These are phyloP conservation scores for Plantago major DNA, from an alignment of 257 asterid species.

Conservation along the genomic window DNA sequence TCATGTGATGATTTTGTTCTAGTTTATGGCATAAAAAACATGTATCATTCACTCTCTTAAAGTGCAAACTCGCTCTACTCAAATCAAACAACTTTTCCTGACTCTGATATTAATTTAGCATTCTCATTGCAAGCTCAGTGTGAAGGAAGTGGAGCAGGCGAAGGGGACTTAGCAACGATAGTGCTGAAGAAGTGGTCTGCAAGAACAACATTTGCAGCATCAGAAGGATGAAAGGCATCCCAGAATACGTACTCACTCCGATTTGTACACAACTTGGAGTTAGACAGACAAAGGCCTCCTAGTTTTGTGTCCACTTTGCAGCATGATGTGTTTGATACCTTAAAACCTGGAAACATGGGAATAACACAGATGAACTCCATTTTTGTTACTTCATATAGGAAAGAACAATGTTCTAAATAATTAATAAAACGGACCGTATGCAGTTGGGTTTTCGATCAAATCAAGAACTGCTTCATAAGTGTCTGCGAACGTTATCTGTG, in stretches of 20 bases:
- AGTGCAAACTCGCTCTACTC: no score
- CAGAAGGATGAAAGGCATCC: constrained; percentile 87
- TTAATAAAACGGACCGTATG: constrained; percentile 39
- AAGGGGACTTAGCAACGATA: constrained; percentile 26
- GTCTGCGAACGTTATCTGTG: constrained; percentile 58
- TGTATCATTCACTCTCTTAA: no score
- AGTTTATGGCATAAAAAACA: no score
- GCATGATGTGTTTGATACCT: constrained; percentile 71
- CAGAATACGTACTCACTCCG: constrained; percentile 65
- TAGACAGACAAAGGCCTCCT: constrained; percentile 73
- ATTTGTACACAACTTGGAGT: constrained; percentile 50
- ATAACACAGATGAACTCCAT: not conserved
- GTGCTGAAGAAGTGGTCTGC: constrained; percentile 43
- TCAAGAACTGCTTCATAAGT: constrained; percentile 51
- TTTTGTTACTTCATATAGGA: no score
- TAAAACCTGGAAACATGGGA: constrained; percentile 41
- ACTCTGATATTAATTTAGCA: not conserved
- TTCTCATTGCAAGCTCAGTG: constrained; percentile 10
- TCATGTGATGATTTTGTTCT: no score
- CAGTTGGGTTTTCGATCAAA: constrained; percentile 56
- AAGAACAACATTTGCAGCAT: constrained; percentile 76
- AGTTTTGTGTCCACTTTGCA: constrained; percentile 62
- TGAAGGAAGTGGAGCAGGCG: constrained; percentile 44
- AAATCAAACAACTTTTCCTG: no score
- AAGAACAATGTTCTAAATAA: not conserved